Conservation (phyloP, 441 rosid genomes). For the Rhodomyrtus psidioides region DNA sequence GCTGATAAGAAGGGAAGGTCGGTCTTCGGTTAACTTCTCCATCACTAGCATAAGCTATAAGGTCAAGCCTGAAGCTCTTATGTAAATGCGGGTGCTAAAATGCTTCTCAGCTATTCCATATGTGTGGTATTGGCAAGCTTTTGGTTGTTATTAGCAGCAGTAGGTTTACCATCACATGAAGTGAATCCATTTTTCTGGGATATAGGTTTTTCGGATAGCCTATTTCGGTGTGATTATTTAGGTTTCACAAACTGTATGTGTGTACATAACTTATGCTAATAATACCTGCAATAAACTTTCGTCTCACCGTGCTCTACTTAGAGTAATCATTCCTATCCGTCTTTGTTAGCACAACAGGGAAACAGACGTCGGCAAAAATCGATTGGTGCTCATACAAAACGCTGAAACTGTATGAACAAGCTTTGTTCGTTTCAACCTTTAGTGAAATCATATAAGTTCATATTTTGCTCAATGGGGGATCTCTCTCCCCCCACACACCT, state of each 20-base stretch:
- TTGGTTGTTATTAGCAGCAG: neutral
- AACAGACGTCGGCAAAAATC: neutral
- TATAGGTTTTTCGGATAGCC: neutral
- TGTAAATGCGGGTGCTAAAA: neutral
- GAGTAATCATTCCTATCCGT: neutral
- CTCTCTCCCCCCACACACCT: neutral
- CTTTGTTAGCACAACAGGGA: neutral
- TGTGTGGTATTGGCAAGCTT: neutral
- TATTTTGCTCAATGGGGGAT: neutral
- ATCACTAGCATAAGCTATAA: neutral
- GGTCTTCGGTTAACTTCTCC: neutral
- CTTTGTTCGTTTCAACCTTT: neutral
- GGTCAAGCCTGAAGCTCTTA: neutral
- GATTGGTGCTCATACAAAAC: neutral
- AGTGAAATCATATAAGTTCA: neutral
- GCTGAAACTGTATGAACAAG: neutral
- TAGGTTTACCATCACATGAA: neutral
- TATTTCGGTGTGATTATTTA: neutral
- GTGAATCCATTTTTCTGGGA: neutral
- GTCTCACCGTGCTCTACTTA: neutral
- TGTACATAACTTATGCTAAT: neutral
- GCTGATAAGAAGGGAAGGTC: slow-evolving; percentile 9
- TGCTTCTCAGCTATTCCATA: neutral
- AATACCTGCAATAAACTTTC: neutral
- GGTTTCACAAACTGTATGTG: neutral